Conservation (phyloP, 495 filamentous ascomycete genomes). For the Aspergillus bridgeri region DNA sequence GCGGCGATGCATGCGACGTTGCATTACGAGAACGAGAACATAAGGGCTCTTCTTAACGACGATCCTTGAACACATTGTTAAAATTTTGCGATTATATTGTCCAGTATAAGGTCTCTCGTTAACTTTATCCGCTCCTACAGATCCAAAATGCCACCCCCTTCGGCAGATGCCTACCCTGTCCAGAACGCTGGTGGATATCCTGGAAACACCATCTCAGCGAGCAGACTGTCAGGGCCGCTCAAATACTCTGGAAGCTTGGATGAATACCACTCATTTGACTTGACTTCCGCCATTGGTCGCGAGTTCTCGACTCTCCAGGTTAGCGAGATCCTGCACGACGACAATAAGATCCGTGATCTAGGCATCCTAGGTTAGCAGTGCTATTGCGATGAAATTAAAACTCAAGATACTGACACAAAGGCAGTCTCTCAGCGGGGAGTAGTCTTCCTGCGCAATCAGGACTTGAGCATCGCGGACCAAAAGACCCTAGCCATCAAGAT, state of each 20-base stretch:
- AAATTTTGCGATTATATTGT: no score
- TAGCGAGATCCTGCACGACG: slow-evolving; percentile 45
- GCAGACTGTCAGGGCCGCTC: neutral
- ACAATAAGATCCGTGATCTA: slow-evolving; percentile 38
- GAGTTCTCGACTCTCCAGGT: slow-evolving; percentile 53
- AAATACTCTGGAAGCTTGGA: neutral
- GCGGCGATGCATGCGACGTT: no score
- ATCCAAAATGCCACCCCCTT: neutral
- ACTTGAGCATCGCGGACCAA: slow-evolving; percentile 57
- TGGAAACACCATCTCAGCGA: neutral
- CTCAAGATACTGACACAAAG: neutral
- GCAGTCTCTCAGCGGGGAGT: slow-evolving; percentile 70
- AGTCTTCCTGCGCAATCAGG: slow-evolving; percentile 69
- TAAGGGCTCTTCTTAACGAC: no score
- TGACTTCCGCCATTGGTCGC: slow-evolving; percentile 47
- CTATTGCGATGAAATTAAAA: slow-evolving; percentile 14
- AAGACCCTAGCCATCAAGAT: slow-evolving; percentile 56
- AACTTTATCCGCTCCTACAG: no score
- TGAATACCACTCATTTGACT: neutral
- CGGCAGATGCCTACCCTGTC: neutral
- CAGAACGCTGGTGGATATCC: neutral
- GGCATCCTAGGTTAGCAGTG: slow-evolving; percentile 39
- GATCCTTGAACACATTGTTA: no score
- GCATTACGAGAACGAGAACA: no score
- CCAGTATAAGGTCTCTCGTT: no score